phyloP scores from a whole-genome alignment of 2,329 filamentous ascomycete genomes.

The Alternaria arborescens region DNA sequence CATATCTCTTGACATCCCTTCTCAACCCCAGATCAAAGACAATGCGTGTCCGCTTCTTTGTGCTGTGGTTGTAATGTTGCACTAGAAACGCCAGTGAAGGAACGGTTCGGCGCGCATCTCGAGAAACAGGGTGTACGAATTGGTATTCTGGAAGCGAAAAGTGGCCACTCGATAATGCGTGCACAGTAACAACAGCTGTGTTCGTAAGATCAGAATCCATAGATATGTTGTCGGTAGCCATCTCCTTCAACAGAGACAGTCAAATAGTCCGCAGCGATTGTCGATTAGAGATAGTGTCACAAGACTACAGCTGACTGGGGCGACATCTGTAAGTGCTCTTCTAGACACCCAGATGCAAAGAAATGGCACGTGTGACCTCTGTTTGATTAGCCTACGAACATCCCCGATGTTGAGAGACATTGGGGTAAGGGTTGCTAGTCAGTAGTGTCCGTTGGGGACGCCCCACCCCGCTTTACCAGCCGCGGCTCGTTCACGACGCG shows the following conservation, averaged over 20 bases:
- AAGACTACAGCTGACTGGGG: not conserved
- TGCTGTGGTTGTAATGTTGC: slow-evolving; percentile 54
- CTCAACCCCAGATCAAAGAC: slow-evolving; percentile 66
- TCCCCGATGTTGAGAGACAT: not conserved
- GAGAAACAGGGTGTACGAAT: slow-evolving; percentile 58
- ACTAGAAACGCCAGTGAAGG: slow-evolving; percentile 65
- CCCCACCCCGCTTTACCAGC: slow-evolving; percentile 16
- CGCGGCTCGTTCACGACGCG: slow-evolving; percentile 6
- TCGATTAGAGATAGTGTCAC: not conserved
- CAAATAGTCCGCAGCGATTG: not conserved
- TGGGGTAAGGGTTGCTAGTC: slow-evolving; percentile 1
- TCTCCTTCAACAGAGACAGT: not conserved
- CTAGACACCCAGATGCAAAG: not conserved
- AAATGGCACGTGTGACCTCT: not conserved
- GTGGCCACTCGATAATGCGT: slow-evolving; percentile 50
- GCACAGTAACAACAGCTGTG: slow-evolving; percentile 45
- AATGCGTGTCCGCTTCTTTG: slow-evolving; percentile 50
- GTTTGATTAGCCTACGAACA: not conserved
- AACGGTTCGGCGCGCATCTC: slow-evolving; percentile 57
- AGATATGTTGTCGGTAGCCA: not conserved
- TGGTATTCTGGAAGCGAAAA: slow-evolving; percentile 60
- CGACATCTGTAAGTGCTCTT: not conserved
- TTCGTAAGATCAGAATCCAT: not conserved
- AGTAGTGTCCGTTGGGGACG: slow-evolving; percentile 15
- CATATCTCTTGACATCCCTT: slow-evolving; percentile 56